Evolutionary conservation across 1,284 basidiomycete genomes (phyloP).

Genomic region (Chiua sp.): DNA sequence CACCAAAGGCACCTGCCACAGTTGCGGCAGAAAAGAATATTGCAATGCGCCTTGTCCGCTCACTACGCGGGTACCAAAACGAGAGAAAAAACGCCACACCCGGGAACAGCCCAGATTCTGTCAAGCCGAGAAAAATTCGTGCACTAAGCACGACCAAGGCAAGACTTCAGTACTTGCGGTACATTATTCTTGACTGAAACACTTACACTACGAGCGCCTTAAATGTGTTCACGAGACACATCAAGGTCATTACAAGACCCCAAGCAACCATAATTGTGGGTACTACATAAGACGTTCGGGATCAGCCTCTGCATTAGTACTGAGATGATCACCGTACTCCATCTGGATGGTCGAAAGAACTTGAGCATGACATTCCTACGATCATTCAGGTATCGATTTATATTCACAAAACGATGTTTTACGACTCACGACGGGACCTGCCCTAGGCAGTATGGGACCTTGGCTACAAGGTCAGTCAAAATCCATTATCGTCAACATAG

Average conservation of each 20-base stretch:
- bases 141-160: constrained; percentile 33
- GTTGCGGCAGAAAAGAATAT: neutral
- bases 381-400: neutral
- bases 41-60: neutral
- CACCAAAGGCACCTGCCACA: neutral
- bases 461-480: neutral
- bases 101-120: neutral
- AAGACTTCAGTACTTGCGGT: constrained; percentile 3
- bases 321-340: constrained; percentile 39
- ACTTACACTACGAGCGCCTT: constrained; percentile 26
- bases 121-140: constrained; percentile 41
- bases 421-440: constrained; percentile 48
- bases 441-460: constrained; percentile 49
- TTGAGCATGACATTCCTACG: constrained; percentile 37
- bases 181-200: neutral
- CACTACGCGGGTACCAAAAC: neutral
- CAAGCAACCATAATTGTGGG: constrained; percentile 51
- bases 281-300: constrained; percentile 30
- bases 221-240: constrained; percentile 35
- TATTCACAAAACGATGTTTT: neutral
- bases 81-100: neutral
- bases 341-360: constrained; percentile 42
- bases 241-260: constrained; percentile 45
- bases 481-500: neutral
- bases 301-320: neutral